Evolutionary conservation across 768 basidiomycete species (phyloP).

Genomic region (Pleurotus citrinopileatus): DNA sequence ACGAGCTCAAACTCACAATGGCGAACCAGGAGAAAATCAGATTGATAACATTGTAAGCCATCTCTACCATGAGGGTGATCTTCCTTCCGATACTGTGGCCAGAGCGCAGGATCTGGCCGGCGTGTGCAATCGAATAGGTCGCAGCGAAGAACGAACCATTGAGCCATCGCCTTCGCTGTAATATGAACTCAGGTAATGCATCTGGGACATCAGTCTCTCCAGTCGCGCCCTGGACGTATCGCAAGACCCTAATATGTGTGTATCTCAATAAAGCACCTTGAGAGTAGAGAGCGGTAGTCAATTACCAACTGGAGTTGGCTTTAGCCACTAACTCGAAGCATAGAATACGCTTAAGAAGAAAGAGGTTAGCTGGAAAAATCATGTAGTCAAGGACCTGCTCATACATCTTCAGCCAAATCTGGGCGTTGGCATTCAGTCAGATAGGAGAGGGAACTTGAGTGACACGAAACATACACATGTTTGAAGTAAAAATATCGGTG

Average conservation of each 20-base stretch:
- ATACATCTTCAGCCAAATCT: slow-evolving; percentile 90
- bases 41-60: slow-evolving; percentile 84
- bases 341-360: slow-evolving; percentile 61
- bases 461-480: slow-evolving; percentile 65
- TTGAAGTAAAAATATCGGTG: slow-evolving; percentile 92
- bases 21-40: slow-evolving; percentile 93
- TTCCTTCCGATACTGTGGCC: slow-evolving; percentile 83
- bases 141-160: slow-evolving; percentile 96
- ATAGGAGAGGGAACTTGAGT: slow-evolving; percentile 5
- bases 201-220: slow-evolving; percentile 96
- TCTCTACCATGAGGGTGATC: slow-evolving; percentile 70
- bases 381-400: neutral
- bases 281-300: neutral
- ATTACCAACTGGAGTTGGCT: slow-evolving; percentile 73
- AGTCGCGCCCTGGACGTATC: slow-evolving; percentile 92
- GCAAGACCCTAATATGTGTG: slow-evolving; percentile 71
- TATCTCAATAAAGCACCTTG: slow-evolving; percentile 10
- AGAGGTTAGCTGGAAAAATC: slow-evolving; percentile 1
- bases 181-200: slow-evolving; percentile 88
- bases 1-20: slow-evolving; percentile 50
- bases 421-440: slow-evolving; percentile 8
- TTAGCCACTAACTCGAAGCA: slow-evolving; percentile 82
- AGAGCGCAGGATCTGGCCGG: slow-evolving; percentile 72
- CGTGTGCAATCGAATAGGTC: slow-evolving; percentile 89
- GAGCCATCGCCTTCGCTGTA: slow-evolving; percentile 85